Evolutionary conservation across 2,329 filamentous ascomycete species (phyloP), one percentile per base, ranked within the genome.

Genomic region (Hymenoscyphus infarciens): DNA sequence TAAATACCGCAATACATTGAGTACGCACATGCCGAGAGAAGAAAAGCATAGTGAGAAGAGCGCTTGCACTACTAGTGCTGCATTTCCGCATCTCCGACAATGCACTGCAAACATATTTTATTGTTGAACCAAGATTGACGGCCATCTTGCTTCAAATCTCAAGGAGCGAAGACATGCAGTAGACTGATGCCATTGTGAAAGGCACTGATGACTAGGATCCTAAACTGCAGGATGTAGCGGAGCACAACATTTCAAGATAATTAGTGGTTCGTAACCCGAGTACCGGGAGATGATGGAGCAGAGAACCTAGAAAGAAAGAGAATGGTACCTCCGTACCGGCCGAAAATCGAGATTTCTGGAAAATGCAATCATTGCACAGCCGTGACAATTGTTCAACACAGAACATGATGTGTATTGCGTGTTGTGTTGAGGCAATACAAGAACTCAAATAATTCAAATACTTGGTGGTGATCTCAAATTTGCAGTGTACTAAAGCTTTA

Each of bases 211-310:
- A 22, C 45, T 52, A 52, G 5, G 8, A 52, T 52, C 22, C 10
- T 52, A 11, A 22, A 19, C 19, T 52, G 19, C 45, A 52, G 33
- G 27, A 33, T 35, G 54, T 31, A 56, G n/a, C 11, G 16, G 4
- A 4, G 54, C 54, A 56, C 54, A 35, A 8, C 29, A 56, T 35
- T 38, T n/a, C 16, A 35, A 56, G 29, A 22, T 31, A 38, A 19
- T 56, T 19, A 38, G 29, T 19, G 33, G 45, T 52, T 52, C 45
- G 45, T 52, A 52, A 52, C 45, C 45, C 45, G 45, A 52, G 45
- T 52, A 52, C 45, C 45, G 45, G 19, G 45, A 25, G 45, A 25
- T 22, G 19, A 25, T 38, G 19, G 19, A 22, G 19, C 22, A 25
- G 45, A 19, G 22, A 52, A 52, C 45, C 22, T 19, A 52, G 45